Conservation (phyloP, 306 rosid species). For the Cucumis cinereus region DNA sequence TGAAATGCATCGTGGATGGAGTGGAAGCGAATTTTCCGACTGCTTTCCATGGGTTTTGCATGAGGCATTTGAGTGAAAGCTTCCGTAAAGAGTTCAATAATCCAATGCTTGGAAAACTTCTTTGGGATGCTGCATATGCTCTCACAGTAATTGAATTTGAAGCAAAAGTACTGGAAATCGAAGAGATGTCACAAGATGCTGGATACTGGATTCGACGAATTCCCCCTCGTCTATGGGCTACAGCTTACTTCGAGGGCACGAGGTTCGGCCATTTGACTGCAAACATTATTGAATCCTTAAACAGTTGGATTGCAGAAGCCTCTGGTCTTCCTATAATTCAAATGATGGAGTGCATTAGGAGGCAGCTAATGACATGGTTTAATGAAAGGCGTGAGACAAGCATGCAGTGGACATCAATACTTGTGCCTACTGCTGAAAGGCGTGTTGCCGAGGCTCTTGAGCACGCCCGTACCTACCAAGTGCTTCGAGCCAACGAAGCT, state of each 20-base stretch:
- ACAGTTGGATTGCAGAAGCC: slow-evolving; percentile 34
- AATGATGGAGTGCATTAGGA: slow-evolving; percentile 41
- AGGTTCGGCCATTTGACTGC: slow-evolving; percentile 42
- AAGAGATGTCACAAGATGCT: slow-evolving; percentile 34
- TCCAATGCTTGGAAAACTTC: slow-evolving; percentile 24
- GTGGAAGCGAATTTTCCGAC: slow-evolving; percentile 36
- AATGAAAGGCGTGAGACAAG: slow-evolving; percentile 44
- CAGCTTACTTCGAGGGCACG: slow-evolving; percentile 40
- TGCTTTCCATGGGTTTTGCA: slow-evolving; percentile 45
- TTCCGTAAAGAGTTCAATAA: slow-evolving; percentile 35
- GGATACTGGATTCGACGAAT: slow-evolving; percentile 38
- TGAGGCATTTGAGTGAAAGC: slow-evolving; percentile 37
- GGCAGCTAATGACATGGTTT: slow-evolving; percentile 47
- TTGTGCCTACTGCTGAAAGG: slow-evolving; percentile 35
- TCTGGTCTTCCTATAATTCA: slow-evolving; percentile 46
- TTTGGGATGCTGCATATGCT: slow-evolving; percentile 45
- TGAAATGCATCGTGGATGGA: slow-evolving; percentile 34
- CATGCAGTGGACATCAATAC: slow-evolving; percentile 43
- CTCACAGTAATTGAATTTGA: slow-evolving; percentile 27
- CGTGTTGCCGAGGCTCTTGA: slow-evolving; percentile 30
- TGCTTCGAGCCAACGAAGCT: slow-evolving; percentile 27
- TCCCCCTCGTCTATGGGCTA: slow-evolving; percentile 37
- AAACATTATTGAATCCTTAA: slow-evolving; percentile 28
- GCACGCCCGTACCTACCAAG: slow-evolving; percentile 21
- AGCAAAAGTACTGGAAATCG: slow-evolving; percentile 30